phyloP scores from a whole-genome alignment of 176 grass and related monocot genomes.

The Oryza rufipogon region DNA sequence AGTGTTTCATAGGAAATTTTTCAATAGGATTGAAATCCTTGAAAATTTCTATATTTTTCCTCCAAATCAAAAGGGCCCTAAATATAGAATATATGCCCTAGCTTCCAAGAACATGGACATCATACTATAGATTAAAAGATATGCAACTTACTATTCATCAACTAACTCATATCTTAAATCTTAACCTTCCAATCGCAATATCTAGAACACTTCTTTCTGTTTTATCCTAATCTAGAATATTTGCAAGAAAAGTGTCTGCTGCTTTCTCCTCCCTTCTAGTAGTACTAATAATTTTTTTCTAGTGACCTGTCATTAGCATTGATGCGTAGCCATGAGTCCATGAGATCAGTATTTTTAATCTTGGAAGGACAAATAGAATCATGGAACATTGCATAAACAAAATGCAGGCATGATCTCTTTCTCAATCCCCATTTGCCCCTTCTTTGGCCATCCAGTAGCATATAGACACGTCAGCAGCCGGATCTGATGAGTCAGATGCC shows the following conservation, averaged over 20 bases:
- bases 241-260: neutral
- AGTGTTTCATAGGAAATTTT: no score
- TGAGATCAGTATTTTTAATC: constrained; percentile 1
- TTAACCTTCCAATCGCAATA: neutral
- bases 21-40: no score
- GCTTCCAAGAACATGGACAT: neutral
- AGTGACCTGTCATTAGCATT: constrained; percentile 24
- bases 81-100: neutral
- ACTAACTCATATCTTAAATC: neutral
- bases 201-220: neutral
- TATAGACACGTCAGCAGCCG: constrained; percentile 27
- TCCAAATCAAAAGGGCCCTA: no score
- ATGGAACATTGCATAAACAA: neutral
- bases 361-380: neutral
- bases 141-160: neutral
- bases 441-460: neutral
- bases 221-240: neutral
- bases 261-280: neutral
- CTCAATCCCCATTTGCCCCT: neutral
- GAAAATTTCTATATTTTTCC: no score
- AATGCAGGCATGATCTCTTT: neutral
- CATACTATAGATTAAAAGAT: neutral
- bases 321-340: neutral
- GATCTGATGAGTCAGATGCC: constrained; percentile 13
- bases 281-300: neutral